Base-by-base conservation (phyloP, 1,284 basidiomycete species). In the Termitomyces sp. region DNA sequence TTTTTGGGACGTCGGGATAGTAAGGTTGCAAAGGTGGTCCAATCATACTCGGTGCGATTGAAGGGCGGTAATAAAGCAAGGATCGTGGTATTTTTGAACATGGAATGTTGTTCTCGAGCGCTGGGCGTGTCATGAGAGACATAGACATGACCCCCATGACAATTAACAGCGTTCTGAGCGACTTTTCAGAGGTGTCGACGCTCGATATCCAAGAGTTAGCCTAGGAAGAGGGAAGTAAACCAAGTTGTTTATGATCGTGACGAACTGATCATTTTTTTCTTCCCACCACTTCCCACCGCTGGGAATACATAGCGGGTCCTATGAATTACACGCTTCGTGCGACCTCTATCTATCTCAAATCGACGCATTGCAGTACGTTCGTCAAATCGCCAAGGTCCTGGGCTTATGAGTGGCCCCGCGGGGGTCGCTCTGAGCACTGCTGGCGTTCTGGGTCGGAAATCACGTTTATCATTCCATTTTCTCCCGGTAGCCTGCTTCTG, bases 11-110 rank as follows among this genome's bases (percentile, higher is more conserved):
- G 10, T 34, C 45, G 14, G 35, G 30, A 48, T 37, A 30, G 21
- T 33, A 46, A 34, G 14, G 19, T 19, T 35, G 28, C 3, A 19
- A 13, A 50, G 19, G 19, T 35, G 43, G 51, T 34, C 57, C 57
- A 58, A 58, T 58, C 57, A 56, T 33, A 49, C 48, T 37, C 44
- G 34, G 39, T 11, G 54, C 41, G 57, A 58, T 56, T 58, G 51
- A 58, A 46, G 31, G 14, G 33, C 31, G 33, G 42, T 6, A 31
- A 34, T 33, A 31, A 40, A 35, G 37, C 43, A 26, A 26, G 21
- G 28, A 55, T 42, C 53, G 56, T 55, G 53, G 49, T 26, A 34
- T 44, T 40, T 45, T 31, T 46, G 45, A 18, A 26, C 34, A 35
- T 7, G 3, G 24, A 16, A 16, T 35, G 21, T n/a, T 46, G 6